These are phyloP conservation scores for Cyclocybe aegerita DNA, from an alignment of 768 basidiomycete genomes.

Conservation along the genomic window DNA sequence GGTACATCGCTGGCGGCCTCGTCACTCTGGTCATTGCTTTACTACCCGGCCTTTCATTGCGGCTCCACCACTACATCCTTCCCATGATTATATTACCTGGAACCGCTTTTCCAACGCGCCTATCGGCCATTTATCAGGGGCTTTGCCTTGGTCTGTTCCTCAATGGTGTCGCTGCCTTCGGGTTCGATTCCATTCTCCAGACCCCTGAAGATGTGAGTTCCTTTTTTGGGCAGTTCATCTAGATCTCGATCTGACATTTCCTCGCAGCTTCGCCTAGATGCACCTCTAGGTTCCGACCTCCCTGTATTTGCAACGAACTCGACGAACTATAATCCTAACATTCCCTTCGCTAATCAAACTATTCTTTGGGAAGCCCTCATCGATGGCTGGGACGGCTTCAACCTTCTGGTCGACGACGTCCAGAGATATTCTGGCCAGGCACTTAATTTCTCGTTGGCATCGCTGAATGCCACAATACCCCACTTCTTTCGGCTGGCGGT, in stretches of 20 bases:
- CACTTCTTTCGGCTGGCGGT: conserved; percentile 84
- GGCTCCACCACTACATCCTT: conserved; percentile 83
- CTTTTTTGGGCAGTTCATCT: not conserved
- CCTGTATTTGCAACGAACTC: conserved; percentile 77
- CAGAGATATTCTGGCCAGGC: conserved; percentile 71
- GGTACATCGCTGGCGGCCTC: conserved; percentile 70
- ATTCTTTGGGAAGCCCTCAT: conserved; percentile 58
- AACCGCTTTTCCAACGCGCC: conserved; percentile 78
- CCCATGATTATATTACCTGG: conserved; percentile 74
- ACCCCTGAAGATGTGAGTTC: conserved; percentile 65
- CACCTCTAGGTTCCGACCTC: conserved; percentile 62
- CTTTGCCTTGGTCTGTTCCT: conserved; percentile 82
- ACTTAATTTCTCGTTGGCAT: conserved; percentile 69
- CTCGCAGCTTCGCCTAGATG: conserved; percentile 69
- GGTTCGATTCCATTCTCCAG: conserved; percentile 77
- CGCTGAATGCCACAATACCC: conserved; percentile 56
- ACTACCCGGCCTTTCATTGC: conserved; percentile 66
- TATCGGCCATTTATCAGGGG: conserved; percentile 79
- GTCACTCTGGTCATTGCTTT: conserved; percentile 64
- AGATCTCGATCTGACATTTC: conserved; percentile 4
- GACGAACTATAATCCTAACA: conserved; percentile 57
- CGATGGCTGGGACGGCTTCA: conserved; percentile 71
- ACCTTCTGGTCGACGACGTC: conserved; percentile 84
- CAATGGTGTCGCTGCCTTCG: conserved; percentile 78
- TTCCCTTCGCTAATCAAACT: conserved; percentile 53